Conservation (phyloP, 176 grass and related monocot species). For the Rhipidocladum racemiflorum region DNA sequence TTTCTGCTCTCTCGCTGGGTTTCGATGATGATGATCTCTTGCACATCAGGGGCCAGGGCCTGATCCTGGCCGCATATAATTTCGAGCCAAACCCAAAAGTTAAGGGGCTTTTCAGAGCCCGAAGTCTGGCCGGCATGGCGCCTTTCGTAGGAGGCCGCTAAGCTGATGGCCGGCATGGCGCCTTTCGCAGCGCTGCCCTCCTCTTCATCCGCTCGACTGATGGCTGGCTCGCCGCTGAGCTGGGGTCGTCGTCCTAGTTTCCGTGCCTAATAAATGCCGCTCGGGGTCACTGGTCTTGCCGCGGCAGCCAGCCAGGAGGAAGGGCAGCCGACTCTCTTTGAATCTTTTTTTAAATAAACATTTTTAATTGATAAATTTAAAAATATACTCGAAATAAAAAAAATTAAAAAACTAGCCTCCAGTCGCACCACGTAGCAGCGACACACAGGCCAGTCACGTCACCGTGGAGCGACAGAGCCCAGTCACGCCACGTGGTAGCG, state of each 20-base stretch:
- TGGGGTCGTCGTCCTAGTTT: neutral
- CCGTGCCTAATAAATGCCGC: neutral
- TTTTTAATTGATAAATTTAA: too few relatives aligned
- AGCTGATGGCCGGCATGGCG: neutral
- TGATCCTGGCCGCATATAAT: conserved; percentile 38
- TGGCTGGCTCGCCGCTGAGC: neutral
- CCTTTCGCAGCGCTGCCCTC: neutral
- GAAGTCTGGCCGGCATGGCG: conserved; percentile 18
- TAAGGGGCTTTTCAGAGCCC: conserved; percentile 51
- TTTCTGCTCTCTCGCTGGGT: conserved; percentile 19
- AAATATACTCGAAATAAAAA: too few relatives aligned
- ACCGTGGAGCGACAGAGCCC: too few relatives aligned
- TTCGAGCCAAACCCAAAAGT: conserved; percentile 63
- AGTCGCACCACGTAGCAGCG: too few relatives aligned
- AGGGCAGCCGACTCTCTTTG: too few relatives aligned
- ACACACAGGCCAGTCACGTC: too few relatives aligned
- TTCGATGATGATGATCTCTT: conserved; percentile 10
- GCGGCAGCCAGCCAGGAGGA: neutral
- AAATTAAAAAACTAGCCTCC: too few relatives aligned
- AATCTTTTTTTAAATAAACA: too few relatives aligned
- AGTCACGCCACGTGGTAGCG: too few relatives aligned
- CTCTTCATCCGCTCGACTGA: neutral
- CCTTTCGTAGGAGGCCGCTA: neutral
- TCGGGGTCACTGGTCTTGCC: neutral
- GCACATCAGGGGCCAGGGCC: neutral